These are phyloP conservation scores for Spergularia marina DNA, from an alignment of 148 eudicot genomes.

Conservation along the genomic window DNA sequence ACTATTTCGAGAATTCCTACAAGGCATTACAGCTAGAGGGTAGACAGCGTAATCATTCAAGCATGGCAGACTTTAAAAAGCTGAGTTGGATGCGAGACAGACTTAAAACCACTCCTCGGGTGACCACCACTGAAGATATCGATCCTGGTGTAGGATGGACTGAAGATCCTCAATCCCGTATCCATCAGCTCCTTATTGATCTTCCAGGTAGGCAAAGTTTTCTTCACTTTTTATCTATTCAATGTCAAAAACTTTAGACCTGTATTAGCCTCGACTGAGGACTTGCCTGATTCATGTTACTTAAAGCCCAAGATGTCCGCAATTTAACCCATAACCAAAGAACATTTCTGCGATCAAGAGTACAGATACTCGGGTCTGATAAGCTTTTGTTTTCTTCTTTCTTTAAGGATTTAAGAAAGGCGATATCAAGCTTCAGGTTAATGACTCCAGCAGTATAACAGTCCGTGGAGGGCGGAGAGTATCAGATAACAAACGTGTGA, in stretches of 20 bases:
- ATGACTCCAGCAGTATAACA: conserved; percentile 29
- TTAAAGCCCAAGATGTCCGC: neutral
- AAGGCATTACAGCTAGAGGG: no score
- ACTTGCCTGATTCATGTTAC: neutral
- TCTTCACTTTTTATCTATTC: neutral
- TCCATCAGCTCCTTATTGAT: conserved; percentile 41
- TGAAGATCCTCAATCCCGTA: conserved; percentile 27
- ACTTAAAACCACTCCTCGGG: conserved; percentile 12
- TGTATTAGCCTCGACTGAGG: neutral
- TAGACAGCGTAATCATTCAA: neutral
- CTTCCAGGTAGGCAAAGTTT: conserved; percentile 44
- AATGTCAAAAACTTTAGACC: neutral
- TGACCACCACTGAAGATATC: conserved; percentile 33
- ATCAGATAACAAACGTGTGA: conserved; percentile 29
- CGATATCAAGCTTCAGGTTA: conserved; percentile 40
- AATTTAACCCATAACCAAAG: no score
- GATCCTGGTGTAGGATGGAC: conserved; percentile 48
- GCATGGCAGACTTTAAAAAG: conserved; percentile 28
- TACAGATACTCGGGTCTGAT: no score
- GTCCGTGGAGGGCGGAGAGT: conserved; percentile 46
- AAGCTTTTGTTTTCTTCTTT: neutral
- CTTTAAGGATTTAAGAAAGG: conserved; percentile 50
- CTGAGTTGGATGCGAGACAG: conserved; percentile 18
- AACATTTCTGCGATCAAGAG: neutral
- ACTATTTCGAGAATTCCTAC: neutral